phyloP scores from a whole-genome alignment of 73 alveolate genomes.

The Paraurostyla sp. region DNA sequence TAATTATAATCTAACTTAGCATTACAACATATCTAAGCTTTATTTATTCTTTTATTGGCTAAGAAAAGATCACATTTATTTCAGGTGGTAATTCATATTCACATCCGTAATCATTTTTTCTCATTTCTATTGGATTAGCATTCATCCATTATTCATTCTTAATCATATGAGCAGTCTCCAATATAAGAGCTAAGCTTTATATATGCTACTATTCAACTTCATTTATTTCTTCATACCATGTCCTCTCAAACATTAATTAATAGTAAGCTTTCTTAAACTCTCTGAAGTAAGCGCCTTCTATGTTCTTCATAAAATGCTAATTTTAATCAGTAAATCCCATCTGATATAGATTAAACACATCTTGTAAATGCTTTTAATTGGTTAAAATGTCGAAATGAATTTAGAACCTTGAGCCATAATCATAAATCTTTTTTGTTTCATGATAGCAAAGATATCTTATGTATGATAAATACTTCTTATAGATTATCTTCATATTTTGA shows the following conservation, averaged over 20 bases:
- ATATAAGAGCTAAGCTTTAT: neutral
- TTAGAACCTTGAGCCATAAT: neutral
- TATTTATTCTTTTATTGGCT: neutral
- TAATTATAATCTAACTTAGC: neutral
- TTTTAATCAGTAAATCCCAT: constrained; percentile 1
- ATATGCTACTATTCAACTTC: constrained; percentile 20
- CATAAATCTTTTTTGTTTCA: neutral
- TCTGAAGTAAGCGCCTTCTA: constrained; percentile 35
- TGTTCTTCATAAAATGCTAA: neutral
- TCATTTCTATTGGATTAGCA: constrained; percentile 4
- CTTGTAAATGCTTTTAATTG: constrained; percentile 11
- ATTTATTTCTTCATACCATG: neutral
- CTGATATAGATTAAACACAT: constrained; percentile 1
- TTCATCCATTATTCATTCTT: neutral
- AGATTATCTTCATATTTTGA: constrained; percentile 23
- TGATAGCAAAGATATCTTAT: constrained; percentile 15
- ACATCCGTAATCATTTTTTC: neutral
- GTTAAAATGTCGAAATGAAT: constrained; percentile 14
- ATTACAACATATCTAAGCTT: neutral
- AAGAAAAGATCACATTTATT: neutral
- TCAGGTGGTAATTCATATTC: constrained; percentile 3
- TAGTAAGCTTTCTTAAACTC: constrained; percentile 32
- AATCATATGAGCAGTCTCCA: neutral
- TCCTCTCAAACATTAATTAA: constrained; percentile 28
- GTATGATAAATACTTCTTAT: constrained; percentile 31